Percentiles rank a stretch among this genome's conserved stretches.
phyloP scores from a whole-genome alignment of 2,329 filamentous ascomycete species.

The Ciborinia camelliae region DNA sequence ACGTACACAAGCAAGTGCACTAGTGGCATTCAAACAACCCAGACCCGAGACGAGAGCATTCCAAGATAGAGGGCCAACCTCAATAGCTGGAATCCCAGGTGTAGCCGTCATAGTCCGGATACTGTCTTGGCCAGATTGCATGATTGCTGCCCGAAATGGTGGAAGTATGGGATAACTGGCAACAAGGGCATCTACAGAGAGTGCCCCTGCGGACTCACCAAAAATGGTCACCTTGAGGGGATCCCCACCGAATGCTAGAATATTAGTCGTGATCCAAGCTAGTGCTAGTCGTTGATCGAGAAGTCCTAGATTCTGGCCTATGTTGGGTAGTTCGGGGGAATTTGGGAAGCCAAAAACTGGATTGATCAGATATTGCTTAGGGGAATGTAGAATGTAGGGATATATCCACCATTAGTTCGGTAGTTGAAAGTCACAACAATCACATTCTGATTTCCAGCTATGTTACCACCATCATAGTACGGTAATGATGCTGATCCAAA shows the following conservation, averaged over 20 bases:
- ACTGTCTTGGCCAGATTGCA: slow-evolving; percentile 59
- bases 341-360: slow-evolving; percentile 16
- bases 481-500: slow-evolving; percentile 19
- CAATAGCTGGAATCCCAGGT: background rate
- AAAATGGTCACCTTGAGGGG: slow-evolving; percentile 43
- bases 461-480: slow-evolving; percentile 23
- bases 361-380: background rate
- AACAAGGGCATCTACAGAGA: slow-evolving; percentile 74
- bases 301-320: slow-evolving; percentile 58
- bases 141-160: slow-evolving; percentile 73
- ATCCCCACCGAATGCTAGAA: slow-evolving; percentile 69
- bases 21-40: background rate
- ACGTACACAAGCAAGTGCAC: slow-evolving; percentile 6
- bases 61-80: background rate
- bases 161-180: slow-evolving; percentile 69
- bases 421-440: slow-evolving; percentile 27
- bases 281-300: slow-evolving; percentile 70
- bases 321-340: slow-evolving; percentile 4
- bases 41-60: background rate
- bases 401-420: slow-evolving; percentile 7
- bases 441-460: slow-evolving; percentile 24
- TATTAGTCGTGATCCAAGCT: slow-evolving; percentile 75
- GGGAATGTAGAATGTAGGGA: fast-evolving
- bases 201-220: slow-evolving; percentile 56
- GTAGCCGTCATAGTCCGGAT: background rate